These are phyloP conservation scores for Bruguiera parviflora DNA, from an alignment of 345 rosid species.

Conservation along the genomic window DNA sequence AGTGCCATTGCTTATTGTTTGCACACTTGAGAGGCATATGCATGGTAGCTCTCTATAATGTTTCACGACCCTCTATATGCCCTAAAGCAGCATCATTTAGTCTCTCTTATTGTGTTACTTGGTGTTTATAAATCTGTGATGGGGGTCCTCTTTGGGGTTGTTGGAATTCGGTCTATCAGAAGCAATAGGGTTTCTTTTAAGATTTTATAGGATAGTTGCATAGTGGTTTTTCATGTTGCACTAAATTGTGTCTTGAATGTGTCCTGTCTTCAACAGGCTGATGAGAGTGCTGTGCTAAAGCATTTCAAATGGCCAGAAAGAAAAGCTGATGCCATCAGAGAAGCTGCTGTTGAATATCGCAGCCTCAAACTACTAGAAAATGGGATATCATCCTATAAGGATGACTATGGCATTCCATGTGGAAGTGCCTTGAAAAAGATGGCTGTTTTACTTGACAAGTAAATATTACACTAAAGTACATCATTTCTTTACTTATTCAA, in stretches of 20 bases:
- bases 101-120: too few species aligned
- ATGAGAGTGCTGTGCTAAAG: constrained; percentile 86
- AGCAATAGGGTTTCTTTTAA: neutral
- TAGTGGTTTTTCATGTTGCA: neutral
- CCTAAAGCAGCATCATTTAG: too few species aligned
- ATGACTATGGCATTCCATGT: constrained; percentile 51
- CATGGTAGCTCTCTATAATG: too few species aligned
- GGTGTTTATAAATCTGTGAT: neutral
- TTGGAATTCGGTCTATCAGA: neutral
- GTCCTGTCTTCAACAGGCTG: constrained; percentile 47
- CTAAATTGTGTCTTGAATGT: neutral
- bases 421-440: constrained; percentile 70
- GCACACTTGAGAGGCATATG: too few species aligned
- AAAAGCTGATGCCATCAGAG: constrained; percentile 86
- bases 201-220: neutral
- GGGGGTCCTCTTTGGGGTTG: neutral
- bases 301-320: constrained; percentile 94
- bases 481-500: constrained; percentile 9
- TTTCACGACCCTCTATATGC: too few species aligned
- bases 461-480: constrained; percentile 14
- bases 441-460: constrained; percentile 78
- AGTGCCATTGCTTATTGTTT: too few species aligned
- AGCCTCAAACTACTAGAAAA: constrained; percentile 61
- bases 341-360: constrained; percentile 83
- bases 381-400: constrained; percentile 58